A percentile compares a stretch with the other conserved stretches of the same genome.
Conservation (phyloP, 1,284 basidiomycete genomes). For the Bondarzewia mesenterica region DNA sequence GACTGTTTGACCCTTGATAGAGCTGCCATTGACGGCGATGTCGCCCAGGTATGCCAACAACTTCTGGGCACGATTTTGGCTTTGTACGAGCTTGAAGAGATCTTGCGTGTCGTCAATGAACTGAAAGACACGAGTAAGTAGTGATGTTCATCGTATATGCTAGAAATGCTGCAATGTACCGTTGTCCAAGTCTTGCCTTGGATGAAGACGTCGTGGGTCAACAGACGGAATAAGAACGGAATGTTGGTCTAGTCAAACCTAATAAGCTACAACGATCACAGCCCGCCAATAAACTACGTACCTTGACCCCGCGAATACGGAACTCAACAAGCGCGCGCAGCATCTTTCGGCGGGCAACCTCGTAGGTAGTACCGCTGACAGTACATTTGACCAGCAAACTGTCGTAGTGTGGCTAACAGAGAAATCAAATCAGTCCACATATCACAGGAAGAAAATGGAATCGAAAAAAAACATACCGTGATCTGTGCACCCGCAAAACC, state of each 20-base stretch:
- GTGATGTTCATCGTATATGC: too few species aligned
- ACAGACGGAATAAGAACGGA: constrained; percentile 95
- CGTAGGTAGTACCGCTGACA: constrained; percentile 95
- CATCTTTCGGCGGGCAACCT: constrained; percentile 98
- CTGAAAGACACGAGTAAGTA: constrained; percentile 29
- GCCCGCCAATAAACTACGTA: constrained; percentile 19
- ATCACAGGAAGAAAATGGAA: too few species aligned
- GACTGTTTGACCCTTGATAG: constrained; percentile 84
- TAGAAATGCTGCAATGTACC: constrained; percentile 43
- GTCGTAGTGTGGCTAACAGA: constrained; percentile 89
- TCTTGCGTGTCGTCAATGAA: constrained; percentile 99
- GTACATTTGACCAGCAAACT: constrained; percentile 96
- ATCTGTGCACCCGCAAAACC: constrained; percentile 99
- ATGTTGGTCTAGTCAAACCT: constrained; percentile 76
- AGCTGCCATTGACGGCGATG: constrained; percentile 95
- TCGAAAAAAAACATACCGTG: constrained; percentile 66
- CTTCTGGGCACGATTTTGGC: constrained; percentile 98
- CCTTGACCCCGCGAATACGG: constrained; percentile 98
- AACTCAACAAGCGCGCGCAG: constrained; percentile 97
- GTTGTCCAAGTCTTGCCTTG: constrained; percentile 98
- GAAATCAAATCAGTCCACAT: too few species aligned
- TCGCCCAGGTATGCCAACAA: constrained; percentile 96
- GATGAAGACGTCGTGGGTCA: constrained; percentile 98
- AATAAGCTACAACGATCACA: constrained; percentile 2
- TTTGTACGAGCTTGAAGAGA: constrained; percentile 96